Evolutionary conservation across 1,139 yeast species (phyloP).

Genomic region (Saccharomyces hybrid): DNA sequence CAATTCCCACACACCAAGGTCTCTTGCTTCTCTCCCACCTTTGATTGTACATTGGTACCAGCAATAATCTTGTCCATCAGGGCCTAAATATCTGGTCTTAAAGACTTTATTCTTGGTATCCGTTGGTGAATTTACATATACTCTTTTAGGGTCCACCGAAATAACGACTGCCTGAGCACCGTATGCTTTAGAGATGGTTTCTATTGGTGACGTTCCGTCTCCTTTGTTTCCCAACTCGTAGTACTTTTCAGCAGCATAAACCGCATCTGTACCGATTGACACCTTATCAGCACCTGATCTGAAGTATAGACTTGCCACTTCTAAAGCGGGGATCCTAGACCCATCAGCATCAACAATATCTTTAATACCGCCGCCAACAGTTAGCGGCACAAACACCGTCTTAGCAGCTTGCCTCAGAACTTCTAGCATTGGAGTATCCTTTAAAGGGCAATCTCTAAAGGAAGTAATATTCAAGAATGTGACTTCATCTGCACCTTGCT

Average conservation of each 20-base stretch:
- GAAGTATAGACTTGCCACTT: slow-evolving; percentile 86
- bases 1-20: slow-evolving; percentile 83
- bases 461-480: slow-evolving; percentile 92
- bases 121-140: slow-evolving; percentile 54
- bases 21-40: slow-evolving; percentile 89
- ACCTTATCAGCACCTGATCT: slow-evolving; percentile 96
- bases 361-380: slow-evolving; percentile 96
- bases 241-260: slow-evolving; percentile 74
- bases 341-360: slow-evolving; percentile 83
- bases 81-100: slow-evolving; percentile 54
- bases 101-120: slow-evolving; percentile 59
- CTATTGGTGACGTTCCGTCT: slow-evolving; percentile 78
- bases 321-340: slow-evolving; percentile 66
- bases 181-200: slow-evolving; percentile 80
- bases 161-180: slow-evolving; percentile 97
- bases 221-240: slow-evolving; percentile 50
- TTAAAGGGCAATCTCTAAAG: slow-evolving; percentile 84
- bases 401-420: slow-evolving; percentile 77
- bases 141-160: slow-evolving; percentile 90
- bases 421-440: slow-evolving; percentile 90
- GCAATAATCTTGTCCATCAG: slow-evolving; percentile 76
- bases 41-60: slow-evolving; percentile 94
- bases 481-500: slow-evolving; percentile 94
- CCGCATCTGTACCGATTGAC: slow-evolving; percentile 97
- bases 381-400: slow-evolving; percentile 88